Percentiles rank a stretch among this genome's conserved stretches.
These are phyloP conservation scores for Mesotaenium endlicherianum DNA, from an alignment of 139 green algal genomes.

Conservation along the genomic window DNA sequence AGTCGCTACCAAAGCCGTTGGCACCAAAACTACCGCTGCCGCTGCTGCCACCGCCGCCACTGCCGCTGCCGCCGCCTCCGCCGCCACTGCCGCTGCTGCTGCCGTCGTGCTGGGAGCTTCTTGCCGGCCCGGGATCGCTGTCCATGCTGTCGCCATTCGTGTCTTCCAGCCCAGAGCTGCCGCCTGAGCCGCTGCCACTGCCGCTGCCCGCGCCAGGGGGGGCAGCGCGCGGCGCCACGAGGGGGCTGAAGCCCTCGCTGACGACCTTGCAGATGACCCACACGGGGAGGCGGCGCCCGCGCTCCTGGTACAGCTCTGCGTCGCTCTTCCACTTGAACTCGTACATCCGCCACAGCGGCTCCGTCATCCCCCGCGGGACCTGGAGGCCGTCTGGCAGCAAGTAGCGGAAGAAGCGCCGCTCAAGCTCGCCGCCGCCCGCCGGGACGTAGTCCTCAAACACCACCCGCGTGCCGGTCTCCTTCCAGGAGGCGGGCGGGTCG, in stretches of 20 bases:
- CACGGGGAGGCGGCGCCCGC: background rate
- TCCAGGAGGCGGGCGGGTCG: constrained; percentile 30
- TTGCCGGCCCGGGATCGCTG: no score
- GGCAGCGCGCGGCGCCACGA: background rate
- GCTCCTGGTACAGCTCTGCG: constrained; percentile 21
- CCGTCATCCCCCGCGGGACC: constrained; percentile 10
- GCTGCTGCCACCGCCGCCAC: no score
- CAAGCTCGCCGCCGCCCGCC: background rate
- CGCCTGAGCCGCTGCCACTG: no score
- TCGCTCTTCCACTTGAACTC: constrained; percentile 29
- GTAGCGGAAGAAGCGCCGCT: constrained; percentile 27
- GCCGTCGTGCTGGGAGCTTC: no score
- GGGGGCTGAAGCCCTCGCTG: constrained; percentile 12
- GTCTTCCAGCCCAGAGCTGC: no score
- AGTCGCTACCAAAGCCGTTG: no score
- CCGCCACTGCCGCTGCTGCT: no score
- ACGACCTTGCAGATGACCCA: constrained; percentile 38
- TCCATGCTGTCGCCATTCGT: no score
- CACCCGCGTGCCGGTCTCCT: constrained; percentile 9
- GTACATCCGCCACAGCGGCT: constrained; percentile 47
- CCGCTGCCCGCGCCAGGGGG: no score
- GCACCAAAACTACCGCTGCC: no score
- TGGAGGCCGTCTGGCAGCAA: constrained; percentile 11
- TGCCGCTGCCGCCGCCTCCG: no score
- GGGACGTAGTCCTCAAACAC: constrained; percentile 1